Evolutionary conservation across 441 rosid genomes (phyloP).

Genomic region (Arabidopsis lyrata): DNA sequence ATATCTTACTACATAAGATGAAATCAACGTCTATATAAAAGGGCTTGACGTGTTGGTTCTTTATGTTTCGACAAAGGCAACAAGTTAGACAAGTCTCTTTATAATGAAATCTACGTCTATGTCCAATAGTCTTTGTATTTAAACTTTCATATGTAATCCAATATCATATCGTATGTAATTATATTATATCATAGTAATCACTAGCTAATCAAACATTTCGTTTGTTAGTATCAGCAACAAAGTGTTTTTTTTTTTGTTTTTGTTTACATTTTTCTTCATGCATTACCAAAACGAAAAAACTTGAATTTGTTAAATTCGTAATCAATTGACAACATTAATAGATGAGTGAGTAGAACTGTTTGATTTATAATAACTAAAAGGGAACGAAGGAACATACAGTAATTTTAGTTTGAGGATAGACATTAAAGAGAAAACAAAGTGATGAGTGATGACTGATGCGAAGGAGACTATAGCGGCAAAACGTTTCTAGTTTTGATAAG

Average conservation of each 20-base stretch:
- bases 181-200: neutral
- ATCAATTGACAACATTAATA: too few relatives aligned
- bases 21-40: conserved; percentile 5
- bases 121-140: conserved; percentile 24
- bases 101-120: conserved; percentile 1
- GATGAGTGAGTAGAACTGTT: too few relatives aligned
- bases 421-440: neutral
- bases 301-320: too few relatives aligned
- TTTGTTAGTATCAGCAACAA: neutral
- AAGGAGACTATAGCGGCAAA: neutral
- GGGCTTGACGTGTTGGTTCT: conserved; percentile 27
- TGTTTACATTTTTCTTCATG: too few relatives aligned
- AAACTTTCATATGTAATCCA: conserved; percentile 8
- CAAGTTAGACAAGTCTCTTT: conserved; percentile 24
- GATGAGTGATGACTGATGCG: neutral
- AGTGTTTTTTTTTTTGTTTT: neutral
- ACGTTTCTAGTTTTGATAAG: neutral
- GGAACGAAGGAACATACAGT: neutral
- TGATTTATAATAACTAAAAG: too few relatives aligned
- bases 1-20: neutral
- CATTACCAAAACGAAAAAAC: too few relatives aligned
- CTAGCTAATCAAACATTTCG: conserved; percentile 1
- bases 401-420: neutral
- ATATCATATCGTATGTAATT: conserved; percentile 11
- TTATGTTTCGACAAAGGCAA: conserved; percentile 30